These are phyloP conservation scores for Begonia masoniana DNA, from an alignment of 306 rosid genomes.

Conservation along the genomic window DNA sequence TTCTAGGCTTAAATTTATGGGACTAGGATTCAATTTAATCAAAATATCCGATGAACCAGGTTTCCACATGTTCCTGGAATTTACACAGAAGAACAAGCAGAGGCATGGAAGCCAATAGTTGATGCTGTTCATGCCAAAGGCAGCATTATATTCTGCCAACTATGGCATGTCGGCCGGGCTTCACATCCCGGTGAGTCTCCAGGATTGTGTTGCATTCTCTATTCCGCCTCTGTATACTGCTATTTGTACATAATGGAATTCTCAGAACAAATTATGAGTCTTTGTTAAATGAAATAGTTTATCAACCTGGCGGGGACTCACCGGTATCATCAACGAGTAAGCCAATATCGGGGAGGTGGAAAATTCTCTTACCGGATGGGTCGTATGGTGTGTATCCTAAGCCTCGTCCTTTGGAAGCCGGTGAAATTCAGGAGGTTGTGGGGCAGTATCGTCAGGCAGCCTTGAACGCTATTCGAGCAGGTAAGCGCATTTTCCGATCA, in stretches of 20 bases:
- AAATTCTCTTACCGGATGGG: constrained; percentile 62
- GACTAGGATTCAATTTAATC: too few species aligned
- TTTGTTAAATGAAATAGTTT: constrained; percentile 27
- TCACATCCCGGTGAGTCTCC: constrained; percentile 42
- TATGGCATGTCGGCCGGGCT: constrained; percentile 96
- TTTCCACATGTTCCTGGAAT: constrained; percentile 49
- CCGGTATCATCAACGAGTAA: constrained; percentile 69
- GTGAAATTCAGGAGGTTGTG: constrained; percentile 52
- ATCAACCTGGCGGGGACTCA: constrained; percentile 56
- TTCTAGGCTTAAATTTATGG: too few species aligned
- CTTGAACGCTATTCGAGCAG: constrained; percentile 59
- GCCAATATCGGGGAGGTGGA: constrained; percentile 61
- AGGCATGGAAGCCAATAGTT: constrained; percentile 75
- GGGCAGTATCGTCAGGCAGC: constrained; percentile 61
- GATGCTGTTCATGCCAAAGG: constrained; percentile 87
- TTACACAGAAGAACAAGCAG: constrained; percentile 42
- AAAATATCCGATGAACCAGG: constrained; percentile 12
- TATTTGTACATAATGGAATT: not conserved
- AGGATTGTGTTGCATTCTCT: not conserved
- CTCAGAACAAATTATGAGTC: not conserved
- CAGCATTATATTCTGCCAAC: constrained; percentile 67
- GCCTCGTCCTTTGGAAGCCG: constrained; percentile 38
- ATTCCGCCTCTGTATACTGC: not conserved
- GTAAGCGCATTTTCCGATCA: constrained; percentile 11
- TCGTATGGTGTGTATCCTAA: constrained; percentile 52